phyloP scores from a whole-genome alignment of 163 green algal genomes.

The Trebouxiophyceae sp. region DNA sequence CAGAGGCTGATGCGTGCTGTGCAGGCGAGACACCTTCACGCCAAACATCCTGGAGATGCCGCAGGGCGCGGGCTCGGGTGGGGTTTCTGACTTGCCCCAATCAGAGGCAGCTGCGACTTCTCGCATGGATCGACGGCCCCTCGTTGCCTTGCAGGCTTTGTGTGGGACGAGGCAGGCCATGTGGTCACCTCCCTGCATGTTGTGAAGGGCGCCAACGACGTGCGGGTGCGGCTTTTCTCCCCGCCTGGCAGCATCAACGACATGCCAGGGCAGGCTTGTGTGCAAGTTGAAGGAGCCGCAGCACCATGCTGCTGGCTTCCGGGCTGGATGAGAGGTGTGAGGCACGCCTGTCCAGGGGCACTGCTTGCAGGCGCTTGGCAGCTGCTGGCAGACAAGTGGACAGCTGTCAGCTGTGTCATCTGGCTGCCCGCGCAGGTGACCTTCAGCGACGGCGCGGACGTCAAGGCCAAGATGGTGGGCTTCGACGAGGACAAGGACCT shows the following conservation, averaged over 20 bases:
- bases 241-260: not conserved
- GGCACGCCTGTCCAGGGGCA: too few relatives aligned
- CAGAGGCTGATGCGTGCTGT: too few relatives aligned
- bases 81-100: too few relatives aligned
- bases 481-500: slow-evolving; percentile 79
- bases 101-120: slow-evolving; percentile 1
- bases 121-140: not conserved
- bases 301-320: too few relatives aligned
- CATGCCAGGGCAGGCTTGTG: too few relatives aligned
- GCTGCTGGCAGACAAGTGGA: too few relatives aligned
- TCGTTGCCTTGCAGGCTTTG: slow-evolving; percentile 10
- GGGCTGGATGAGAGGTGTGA: too few relatives aligned
- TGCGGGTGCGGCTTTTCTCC: not conserved
- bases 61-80: slow-evolving; percentile 72
- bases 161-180: slow-evolving; percentile 67
- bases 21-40: slow-evolving; percentile 78
- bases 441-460: slow-evolving; percentile 44
- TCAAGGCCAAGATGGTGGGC: slow-evolving; percentile 62
- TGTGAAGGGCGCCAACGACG: slow-evolving; percentile 56
- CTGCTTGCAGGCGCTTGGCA: too few relatives aligned
- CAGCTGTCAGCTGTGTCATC: too few relatives aligned
- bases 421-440: slow-evolving; percentile 58
- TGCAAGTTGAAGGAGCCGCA: too few relatives aligned
- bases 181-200: slow-evolving; percentile 85
- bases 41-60: slow-evolving; percentile 75